Conservation (phyloP, 1,284 basidiomycete genomes). For the Microbotryum saponariae region DNA sequence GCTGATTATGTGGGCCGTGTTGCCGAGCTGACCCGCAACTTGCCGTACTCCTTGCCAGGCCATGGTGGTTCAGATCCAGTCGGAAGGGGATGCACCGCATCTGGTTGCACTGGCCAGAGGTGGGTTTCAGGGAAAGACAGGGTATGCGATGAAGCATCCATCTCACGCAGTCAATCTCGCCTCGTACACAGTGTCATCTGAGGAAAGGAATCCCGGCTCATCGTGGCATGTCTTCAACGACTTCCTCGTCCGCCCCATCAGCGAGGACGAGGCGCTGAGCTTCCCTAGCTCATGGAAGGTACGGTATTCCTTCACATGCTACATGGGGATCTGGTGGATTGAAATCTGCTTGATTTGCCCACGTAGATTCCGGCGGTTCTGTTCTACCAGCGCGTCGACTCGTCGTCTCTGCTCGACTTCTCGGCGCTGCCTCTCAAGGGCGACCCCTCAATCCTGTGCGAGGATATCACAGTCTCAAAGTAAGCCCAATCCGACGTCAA, state of each 20-base stretch:
- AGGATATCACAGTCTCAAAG: conserved; percentile 80
- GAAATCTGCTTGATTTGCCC: neutral
- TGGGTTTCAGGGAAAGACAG: conserved; percentile 34
- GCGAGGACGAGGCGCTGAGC: conserved; percentile 75
- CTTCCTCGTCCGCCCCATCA: conserved; percentile 77
- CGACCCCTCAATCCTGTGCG: conserved; percentile 67
- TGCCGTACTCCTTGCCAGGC: conserved; percentile 46
- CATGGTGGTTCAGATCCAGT: conserved; percentile 73
- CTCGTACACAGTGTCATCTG: conserved; percentile 51
- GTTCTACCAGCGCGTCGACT: conserved; percentile 73
- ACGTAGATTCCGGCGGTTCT: conserved; percentile 74
- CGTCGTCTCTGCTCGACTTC: conserved; percentile 55
- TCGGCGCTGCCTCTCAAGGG: conserved; percentile 57
- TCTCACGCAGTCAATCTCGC: neutral
- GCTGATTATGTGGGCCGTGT: neutral
- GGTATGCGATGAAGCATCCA: neutral
- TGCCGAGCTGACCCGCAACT: neutral
- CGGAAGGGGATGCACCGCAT: conserved; percentile 70
- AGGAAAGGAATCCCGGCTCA: conserved; percentile 44
- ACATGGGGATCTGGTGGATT: too few relatives aligned
- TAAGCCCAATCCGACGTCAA: conserved; percentile 41
- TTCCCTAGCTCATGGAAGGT: conserved; percentile 92
- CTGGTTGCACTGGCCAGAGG: conserved; percentile 82
- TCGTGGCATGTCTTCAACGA: conserved; percentile 97
- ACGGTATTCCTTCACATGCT: conserved; percentile 12